Evolutionary conservation across 2,329 filamentous ascomycete species (phyloP).

Genomic region (Sarocladium oryzae): DNA sequence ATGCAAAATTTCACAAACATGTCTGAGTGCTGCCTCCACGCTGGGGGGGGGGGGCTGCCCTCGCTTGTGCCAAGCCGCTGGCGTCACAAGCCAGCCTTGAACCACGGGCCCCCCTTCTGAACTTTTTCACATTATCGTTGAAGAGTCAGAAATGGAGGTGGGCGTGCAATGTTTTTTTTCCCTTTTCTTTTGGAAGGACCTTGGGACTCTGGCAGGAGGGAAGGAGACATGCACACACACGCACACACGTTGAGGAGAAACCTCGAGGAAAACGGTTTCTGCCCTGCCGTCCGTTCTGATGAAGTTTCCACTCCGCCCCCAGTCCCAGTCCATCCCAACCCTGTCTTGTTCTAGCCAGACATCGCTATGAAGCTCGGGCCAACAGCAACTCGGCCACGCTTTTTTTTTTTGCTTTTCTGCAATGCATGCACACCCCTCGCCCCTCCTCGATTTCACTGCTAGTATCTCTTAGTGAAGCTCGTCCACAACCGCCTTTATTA

Average conservation of each 20-base stretch:
- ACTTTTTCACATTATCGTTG: background rate
- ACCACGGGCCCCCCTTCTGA: background rate
- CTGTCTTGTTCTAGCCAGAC: constrained; percentile 5
- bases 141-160: too few relatives aligned
- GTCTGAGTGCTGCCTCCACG: background rate
- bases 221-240: too few relatives aligned
- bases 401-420: background rate
- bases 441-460: background rate
- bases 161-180: too few relatives aligned
- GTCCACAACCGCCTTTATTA: constrained; percentile 3
- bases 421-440: background rate
- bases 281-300: constrained; percentile 1
- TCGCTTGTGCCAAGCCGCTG: background rate
- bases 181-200: too few relatives aligned
- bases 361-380: background rate
- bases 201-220: too few relatives aligned
- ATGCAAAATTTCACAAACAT: background rate
- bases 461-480: constrained; percentile 6
- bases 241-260: background rate
- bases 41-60: background rate
- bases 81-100: background rate
- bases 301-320: constrained; percentile 3
- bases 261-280: constrained; percentile 2
- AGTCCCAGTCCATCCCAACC: background rate
- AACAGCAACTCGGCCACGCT: background rate